Conservation (phyloP, 495 filamentous ascomycete species). For the Xylaria cubensis region DNA sequence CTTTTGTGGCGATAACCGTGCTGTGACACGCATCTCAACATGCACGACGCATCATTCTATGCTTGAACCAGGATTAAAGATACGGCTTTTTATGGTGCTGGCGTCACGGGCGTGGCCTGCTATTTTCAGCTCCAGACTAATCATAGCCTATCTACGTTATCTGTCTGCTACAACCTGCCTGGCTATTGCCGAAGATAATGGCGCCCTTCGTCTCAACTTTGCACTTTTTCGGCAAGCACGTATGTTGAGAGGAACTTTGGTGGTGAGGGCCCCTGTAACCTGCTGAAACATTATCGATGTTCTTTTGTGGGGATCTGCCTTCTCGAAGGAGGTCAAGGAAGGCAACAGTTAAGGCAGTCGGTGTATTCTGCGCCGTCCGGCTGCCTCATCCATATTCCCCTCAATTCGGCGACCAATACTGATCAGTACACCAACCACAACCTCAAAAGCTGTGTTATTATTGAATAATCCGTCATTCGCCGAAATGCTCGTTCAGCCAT, state of each 20-base stretch:
- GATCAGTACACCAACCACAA: not conserved
- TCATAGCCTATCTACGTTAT: not conserved
- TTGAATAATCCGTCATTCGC: not conserved
- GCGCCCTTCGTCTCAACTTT: not conserved
- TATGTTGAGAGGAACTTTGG: not conserved
- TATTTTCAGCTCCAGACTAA: constrained; percentile 21
- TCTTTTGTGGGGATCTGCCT: constrained; percentile 13
- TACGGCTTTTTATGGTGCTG: constrained; percentile 17
- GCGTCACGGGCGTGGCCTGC: constrained; percentile 15
- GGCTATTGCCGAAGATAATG: not conserved
- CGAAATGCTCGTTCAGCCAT: not conserved
- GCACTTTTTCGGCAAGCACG: not conserved
- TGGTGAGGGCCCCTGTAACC: not conserved
- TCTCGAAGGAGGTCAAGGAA: constrained; percentile 20
- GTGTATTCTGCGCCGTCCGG: constrained; percentile 12
- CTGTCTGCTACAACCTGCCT: not conserved
- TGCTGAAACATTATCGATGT: constrained; percentile 14
- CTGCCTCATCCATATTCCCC: not conserved
- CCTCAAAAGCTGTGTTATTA: not conserved
- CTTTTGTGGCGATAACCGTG: constrained; percentile 9
- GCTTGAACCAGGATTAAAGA: not conserved
- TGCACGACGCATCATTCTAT: not conserved
- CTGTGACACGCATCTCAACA: constrained; percentile 1
- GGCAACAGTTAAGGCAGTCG: not conserved
- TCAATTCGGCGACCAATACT: not conserved